These are phyloP conservation scores for Cordyceps javanica DNA, from an alignment of 2,329 filamentous ascomycete species.

Conservation along the genomic window DNA sequence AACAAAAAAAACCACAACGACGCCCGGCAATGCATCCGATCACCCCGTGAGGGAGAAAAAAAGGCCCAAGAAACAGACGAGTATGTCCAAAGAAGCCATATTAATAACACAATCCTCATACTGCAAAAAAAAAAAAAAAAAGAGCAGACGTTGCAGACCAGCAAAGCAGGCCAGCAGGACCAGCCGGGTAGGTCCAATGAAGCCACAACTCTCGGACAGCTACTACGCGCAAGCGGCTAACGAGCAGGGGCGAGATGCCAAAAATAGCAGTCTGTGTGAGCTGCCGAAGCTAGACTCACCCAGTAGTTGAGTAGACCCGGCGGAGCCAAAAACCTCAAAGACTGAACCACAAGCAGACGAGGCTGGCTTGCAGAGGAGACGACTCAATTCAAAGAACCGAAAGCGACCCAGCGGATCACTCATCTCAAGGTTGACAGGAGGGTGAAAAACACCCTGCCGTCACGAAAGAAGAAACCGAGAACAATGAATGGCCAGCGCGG, in stretches of 20 bases:
- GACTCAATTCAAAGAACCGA: background rate
- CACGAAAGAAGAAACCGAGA: no score
- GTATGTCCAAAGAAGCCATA: background rate
- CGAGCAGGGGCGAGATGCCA: background rate
- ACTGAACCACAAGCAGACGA: background rate
- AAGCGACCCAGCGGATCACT: background rate
- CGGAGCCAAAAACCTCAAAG: background rate
- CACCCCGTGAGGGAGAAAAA: background rate
- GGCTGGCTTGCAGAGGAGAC: background rate
- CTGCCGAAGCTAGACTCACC: background rate
- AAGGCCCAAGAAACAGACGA: background rate
- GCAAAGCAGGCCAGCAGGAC: background rate
- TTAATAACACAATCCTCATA: background rate
- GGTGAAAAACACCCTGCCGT: no score
- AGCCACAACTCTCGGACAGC: no score
- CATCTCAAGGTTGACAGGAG: background rate
- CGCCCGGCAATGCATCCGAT: background rate
- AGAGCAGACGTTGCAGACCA: background rate
- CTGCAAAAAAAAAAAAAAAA: no score
- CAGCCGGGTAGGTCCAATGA: no score
- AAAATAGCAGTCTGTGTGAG: no score
- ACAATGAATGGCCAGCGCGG: no score
- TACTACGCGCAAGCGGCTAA: background rate
- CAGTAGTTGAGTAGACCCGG: background rate
- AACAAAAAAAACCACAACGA: background rate